phyloP scores from a whole-genome alignment of 1,139 yeast species.

The Candida glucosophila region DNA sequence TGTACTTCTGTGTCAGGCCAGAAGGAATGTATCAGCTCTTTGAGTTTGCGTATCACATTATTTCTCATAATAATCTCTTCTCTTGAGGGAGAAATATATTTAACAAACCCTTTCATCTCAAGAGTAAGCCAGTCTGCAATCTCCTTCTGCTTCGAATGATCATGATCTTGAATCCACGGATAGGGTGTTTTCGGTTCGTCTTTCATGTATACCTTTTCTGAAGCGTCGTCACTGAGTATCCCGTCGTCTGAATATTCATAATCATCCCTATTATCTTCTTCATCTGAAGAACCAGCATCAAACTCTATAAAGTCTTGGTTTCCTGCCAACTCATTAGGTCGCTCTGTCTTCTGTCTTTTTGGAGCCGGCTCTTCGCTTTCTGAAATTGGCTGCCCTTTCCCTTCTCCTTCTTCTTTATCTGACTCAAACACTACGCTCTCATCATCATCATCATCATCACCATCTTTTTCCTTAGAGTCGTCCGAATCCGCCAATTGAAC shows the following conservation, averaged over 20 bases:
- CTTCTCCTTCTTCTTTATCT: slow-evolving; percentile 14
- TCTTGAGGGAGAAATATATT: slow-evolving; percentile 79
- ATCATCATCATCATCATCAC: slow-evolving; percentile 8
- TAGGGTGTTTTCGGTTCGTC: slow-evolving; percentile 28
- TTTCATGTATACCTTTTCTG: slow-evolving; percentile 14
- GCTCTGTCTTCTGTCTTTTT: slow-evolving; percentile 5
- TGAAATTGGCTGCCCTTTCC: slow-evolving; percentile 13
- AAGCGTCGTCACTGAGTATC: slow-evolving; percentile 25
- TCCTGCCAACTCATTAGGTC: slow-evolving; percentile 28
- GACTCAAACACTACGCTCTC: slow-evolving; percentile 27
- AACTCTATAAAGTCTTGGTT: slow-evolving; percentile 57
- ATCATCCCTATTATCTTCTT: slow-evolving; percentile 23
- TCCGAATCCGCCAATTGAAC: slow-evolving; percentile 20
- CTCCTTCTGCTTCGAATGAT: slow-evolving; percentile 65
- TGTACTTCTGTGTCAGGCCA: slow-evolving; percentile 83
- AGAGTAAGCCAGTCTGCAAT: slow-evolving; percentile 81
- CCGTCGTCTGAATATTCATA: slow-evolving; percentile 29
- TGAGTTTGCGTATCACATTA: slow-evolving; percentile 52
- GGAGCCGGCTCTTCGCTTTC: slow-evolving; percentile 4
- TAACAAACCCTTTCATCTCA: slow-evolving; percentile 82
- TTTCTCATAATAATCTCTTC: slow-evolving; percentile 68
- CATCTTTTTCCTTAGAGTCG: background rate
- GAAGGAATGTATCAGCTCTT: slow-evolving; percentile 43
- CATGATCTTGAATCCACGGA: slow-evolving; percentile 78
- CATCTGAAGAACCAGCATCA: slow-evolving; percentile 41